Evolutionary conservation across 2,329 filamentous ascomycete species (phyloP), one percentile per base, ranked within the genome.

Genomic region (Calcarisporium arbuscula): DNA sequence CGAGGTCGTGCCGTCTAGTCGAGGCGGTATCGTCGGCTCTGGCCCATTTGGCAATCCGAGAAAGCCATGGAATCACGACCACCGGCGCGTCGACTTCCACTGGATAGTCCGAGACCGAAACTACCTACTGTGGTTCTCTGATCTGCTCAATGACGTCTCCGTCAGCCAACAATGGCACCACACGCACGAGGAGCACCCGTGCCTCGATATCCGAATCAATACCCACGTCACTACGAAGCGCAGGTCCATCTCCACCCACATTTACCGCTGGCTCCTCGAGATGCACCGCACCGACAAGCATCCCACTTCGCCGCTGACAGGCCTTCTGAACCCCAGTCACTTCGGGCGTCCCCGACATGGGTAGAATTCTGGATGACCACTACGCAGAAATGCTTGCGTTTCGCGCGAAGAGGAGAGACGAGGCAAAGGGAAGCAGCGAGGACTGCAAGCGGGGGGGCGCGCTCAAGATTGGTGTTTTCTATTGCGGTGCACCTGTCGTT

Each of bases 21-120:
- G n/a, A n/a, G n/a, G n/a, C n/a, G n/a, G n/a, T n/a, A n/a, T n/a
- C n/a, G n/a, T n/a, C n/a, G n/a, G n/a, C n/a, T n/a, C n/a, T n/a
- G n/a, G n/a, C n/a, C n/a, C n/a, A n/a, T n/a, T n/a, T n/a, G n/a
- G n/a, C n/a, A n/a, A n/a, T n/a, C n/a, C n/a, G n/a, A n/a, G n/a
- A n/a, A n/a, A n/a, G n/a, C n/a, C 6, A 27, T 35, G 3, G 23
- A 40, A 55, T 2, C 44, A 56, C 16, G 53, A 57, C 36, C 67
- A 69, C 42, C 64, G 72, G 21, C 63, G 71, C 5, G 65, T 75
- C 2, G 73, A 77, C 45, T 76, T 77, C 38, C 72, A 77, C 51
- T 77, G 74, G 73, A 73, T 72, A 42, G 72, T 77, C 1, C 68
- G 72, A 16, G 71, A 77, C 30, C 62, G 65, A 36, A 74, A 75